Evolutionary conservation across 768 basidiomycete species (phyloP).

Genomic region (Glaciozyma martinii): DNA sequence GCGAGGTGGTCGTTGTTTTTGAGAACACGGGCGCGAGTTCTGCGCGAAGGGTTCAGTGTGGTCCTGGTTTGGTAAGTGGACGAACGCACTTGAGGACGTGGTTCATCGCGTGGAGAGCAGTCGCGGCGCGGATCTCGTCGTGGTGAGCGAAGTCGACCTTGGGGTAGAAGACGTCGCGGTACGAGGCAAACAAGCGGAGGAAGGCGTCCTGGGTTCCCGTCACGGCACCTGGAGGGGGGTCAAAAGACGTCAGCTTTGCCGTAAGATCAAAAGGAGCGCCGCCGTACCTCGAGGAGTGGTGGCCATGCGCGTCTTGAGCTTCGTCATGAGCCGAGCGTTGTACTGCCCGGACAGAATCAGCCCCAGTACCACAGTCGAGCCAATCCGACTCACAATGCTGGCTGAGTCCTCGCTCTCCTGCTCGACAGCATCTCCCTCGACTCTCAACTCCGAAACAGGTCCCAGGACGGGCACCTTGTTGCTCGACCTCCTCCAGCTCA

Average conservation of each 20-base stretch:
- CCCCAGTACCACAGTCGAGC: background rate
- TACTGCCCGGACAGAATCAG: constrained; percentile 15
- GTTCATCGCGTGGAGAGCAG: constrained; percentile 71
- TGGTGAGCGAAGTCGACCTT: constrained; percentile 56
- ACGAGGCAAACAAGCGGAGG: constrained; percentile 39
- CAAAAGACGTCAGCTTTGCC: background rate
- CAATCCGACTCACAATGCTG: background rate
- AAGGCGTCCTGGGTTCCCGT: constrained; percentile 2
- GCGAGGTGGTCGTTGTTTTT: constrained; percentile 92
- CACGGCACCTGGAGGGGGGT: background rate
- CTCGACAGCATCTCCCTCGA: constrained; percentile 1
- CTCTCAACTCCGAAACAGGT: background rate
- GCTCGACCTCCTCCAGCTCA: constrained; percentile 1
- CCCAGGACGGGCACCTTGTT: background rate
- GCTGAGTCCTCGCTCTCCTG: constrained; percentile 2
- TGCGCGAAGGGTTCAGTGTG: constrained; percentile 39
- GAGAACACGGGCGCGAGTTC: constrained; percentile 78
- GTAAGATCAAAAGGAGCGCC: background rate
- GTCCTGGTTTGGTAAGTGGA: background rate
- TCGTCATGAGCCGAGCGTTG: constrained; percentile 26
- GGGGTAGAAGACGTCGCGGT: constrained; percentile 69
- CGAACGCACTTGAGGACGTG: constrained; percentile 71
- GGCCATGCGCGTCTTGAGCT: constrained; percentile 9
- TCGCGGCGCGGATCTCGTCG: constrained; percentile 55
- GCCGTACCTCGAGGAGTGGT: background rate